Percentiles rank a stretch among this genome's conserved stretches.
Conservation (phyloP, 108 stramenopile genomes). For the Licmophora abbreviata region DNA sequence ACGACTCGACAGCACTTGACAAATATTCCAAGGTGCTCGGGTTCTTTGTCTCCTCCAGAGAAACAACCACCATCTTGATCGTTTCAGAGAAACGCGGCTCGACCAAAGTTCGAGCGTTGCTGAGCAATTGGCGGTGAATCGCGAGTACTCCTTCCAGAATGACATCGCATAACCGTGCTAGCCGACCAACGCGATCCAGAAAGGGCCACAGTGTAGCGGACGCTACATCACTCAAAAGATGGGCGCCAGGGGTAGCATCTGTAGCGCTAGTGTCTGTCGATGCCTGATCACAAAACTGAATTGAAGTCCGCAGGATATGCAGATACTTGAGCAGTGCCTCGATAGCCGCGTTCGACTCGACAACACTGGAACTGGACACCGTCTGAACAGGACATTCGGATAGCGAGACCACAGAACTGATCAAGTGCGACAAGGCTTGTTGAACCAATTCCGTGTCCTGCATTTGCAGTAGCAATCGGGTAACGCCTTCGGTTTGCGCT, state of each 20-base stretch:
- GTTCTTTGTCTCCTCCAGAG: constrained; percentile 36
- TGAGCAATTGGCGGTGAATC: constrained; percentile 40
- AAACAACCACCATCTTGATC: constrained; percentile 41
- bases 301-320: constrained; percentile 23
- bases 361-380: constrained; percentile 13
- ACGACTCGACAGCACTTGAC: constrained; percentile 45
- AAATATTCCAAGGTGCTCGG: constrained; percentile 38
- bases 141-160: constrained; percentile 19
- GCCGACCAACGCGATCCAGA: constrained; percentile 19
- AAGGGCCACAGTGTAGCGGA: too few relatives aligned
- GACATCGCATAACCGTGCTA: constrained; percentile 9
- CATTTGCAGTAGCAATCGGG: constrained; percentile 28
- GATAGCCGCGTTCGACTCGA: constrained; percentile 13
- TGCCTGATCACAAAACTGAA: constrained; percentile 40
- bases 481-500: constrained; percentile 38
- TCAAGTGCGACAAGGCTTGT: too few relatives aligned
- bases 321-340: constrained; percentile 27
- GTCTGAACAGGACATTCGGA: too few relatives aligned
- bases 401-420: too few relatives aligned
- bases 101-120: constrained; percentile 28
- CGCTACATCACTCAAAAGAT: too few relatives aligned
- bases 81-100: constrained; percentile 36
- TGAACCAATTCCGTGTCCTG: constrained; percentile 17
- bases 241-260: too few relatives aligned
- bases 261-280: constrained; percentile 13